Conservation (phyloP, 2,329 filamentous ascomycete genomes). For the Blastomyces parvus region DNA sequence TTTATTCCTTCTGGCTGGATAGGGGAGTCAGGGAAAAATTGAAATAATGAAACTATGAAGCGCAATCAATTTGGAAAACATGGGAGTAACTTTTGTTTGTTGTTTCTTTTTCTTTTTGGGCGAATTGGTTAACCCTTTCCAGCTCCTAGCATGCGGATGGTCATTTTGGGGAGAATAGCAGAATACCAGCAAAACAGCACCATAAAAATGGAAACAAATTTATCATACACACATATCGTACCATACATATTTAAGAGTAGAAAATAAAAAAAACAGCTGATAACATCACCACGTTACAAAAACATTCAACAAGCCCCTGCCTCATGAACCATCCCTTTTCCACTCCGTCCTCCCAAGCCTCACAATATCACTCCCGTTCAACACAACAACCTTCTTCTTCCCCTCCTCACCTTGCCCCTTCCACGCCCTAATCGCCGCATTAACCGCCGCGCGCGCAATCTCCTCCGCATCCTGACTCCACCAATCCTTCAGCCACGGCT, state of each 20-base stretch:
- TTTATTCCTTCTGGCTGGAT: background rate
- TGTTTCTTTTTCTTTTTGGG: background rate
- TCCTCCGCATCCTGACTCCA: constrained; percentile 55
- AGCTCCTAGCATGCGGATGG: background rate
- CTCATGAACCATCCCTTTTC: constrained; percentile 11
- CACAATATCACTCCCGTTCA: constrained; percentile 33
- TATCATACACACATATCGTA: background rate
- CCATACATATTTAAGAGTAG: background rate
- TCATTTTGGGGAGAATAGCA: background rate
- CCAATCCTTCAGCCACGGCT: constrained; percentile 48
- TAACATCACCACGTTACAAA: background rate
- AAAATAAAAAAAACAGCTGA: background rate
- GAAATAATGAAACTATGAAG: background rate
- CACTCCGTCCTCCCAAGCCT: constrained; percentile 22
- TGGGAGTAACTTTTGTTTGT: background rate
- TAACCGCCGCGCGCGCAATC: constrained; percentile 35
- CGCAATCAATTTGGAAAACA: background rate
- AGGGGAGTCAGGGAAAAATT: background rate
- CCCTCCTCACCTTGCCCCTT: constrained; percentile 30
- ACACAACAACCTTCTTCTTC: constrained; percentile 33
- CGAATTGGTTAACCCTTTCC: background rate
- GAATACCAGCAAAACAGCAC: background rate
- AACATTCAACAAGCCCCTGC: background rate
- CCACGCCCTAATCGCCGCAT: constrained; percentile 31
- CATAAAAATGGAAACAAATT: background rate